Evolutionary conservation across 179 eudicot genomes (phyloP), one percentile per base, ranked within the genome.

Genomic region (Pouteria campechiana): DNA sequence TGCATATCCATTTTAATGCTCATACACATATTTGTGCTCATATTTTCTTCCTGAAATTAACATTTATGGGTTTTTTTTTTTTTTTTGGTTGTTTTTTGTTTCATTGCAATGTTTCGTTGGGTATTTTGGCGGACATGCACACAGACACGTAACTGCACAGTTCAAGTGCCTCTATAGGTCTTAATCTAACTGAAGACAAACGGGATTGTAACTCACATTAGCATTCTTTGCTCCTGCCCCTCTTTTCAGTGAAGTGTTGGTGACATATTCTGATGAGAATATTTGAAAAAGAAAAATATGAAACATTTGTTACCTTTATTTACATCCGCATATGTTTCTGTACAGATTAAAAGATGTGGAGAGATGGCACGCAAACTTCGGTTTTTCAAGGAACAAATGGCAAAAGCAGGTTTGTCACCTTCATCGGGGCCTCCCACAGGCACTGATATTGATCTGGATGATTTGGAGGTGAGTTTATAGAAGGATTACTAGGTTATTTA

Each of bases 361-460:
- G 95, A 85, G 64, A 75, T 85, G 87, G 92, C 87, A 35, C 83
- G 92, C 20, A 82, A 64, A 55, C 62, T 78, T 29, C 70, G 84
- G 11, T 78, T 73, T 61, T 73, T 85, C 28, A 72, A 60, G 52
- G 95, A 77, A 29, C 84, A 85, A 39, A 85, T 75, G 81, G 23
- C 46, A 13, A 82, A 70, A 65, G 70, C 75, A 37, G 83, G 83
- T 42, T 39, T 81, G 41, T 36, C 58, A 18, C 58, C 80, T 31
- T 75, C 92, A 44, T 29, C 70, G 40, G 54, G 64, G 54, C 61
- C 64, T 17, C 32, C 57, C 6, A 17, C 36, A 22, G 62, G 60
- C 21, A 48, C 58, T 42, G 41, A 59, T 52, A 33, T 78, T 31
- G 60, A 51, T 55, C 22, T 85, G 56, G 84, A 81, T 58, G 81